Evolutionary conservation across 768 basidiomycete species (phyloP), one percentile per base, ranked within the genome.

Genomic region (Termitomyces sp.): DNA sequence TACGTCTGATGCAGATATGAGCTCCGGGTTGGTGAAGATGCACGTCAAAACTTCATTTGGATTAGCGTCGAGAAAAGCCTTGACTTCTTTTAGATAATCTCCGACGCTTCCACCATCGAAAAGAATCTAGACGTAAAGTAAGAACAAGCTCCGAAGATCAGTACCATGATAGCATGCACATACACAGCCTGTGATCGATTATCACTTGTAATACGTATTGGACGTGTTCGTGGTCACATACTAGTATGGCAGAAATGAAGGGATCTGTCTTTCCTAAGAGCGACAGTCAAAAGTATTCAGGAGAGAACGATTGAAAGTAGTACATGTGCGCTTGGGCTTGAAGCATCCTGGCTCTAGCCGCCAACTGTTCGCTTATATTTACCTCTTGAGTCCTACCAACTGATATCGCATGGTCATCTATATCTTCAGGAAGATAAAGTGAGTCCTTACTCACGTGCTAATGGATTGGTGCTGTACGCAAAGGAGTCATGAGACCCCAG

Each of bases 21-120:
- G 73, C 54, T 87, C 86, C 5, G 81, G 82, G 66, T 88, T 88
- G 37, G 86, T 86, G 64, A 88, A 85, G 36, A 88, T 72, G 56
- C 87, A 69, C 0, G 86, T 85, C 52, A 88, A 57, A 45, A 87
- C 84, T 61, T 87, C 86, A 61, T 81, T 83, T 0, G 48, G 31
- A 20, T 49, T 20, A 2, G 31, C 48, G 18, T 49, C 48, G 4
- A 49, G 31, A 27, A 49, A 49, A 13, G 6, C 2, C 31, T 49
- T 49, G 31, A 49, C 31, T 33, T 20, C n/a, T 12, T 49, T 20
- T 13, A 49, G 48, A 20, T 49, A 49, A n/a, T 49, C 48, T 5
- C 20, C 31, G 18, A 34, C 48, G 12, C n/a, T 34, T 33, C 48
- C 48, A 0, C 48, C 48, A 20, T 49, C 48, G 4, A 49, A 49